Evolutionary conservation across 2,329 filamentous ascomycete species (phyloP).

Genomic region (Curvularia spicifera): DNA sequence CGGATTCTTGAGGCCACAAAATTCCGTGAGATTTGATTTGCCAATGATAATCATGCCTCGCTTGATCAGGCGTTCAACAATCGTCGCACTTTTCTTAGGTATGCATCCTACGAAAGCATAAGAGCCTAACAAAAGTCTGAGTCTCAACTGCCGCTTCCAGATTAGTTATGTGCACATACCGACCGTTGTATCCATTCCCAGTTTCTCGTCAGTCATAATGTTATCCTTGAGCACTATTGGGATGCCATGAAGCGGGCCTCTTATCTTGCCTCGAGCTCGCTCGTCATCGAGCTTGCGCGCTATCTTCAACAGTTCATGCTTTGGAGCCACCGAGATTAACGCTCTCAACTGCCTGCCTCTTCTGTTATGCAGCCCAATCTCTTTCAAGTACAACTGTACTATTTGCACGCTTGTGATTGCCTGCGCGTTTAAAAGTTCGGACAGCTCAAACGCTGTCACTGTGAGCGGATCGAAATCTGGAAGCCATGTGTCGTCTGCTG

Average conservation of each 20-base stretch:
- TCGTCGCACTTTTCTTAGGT: conserved; percentile 47
- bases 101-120: conserved; percentile 49
- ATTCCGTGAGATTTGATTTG: conserved; percentile 53
- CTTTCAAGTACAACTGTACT: conserved; percentile 43
- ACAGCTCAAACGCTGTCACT: conserved; percentile 40
- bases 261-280: conserved; percentile 43
- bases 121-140: conserved; percentile 31
- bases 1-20: conserved; percentile 46
- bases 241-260: conserved; percentile 53
- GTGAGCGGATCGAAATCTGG: conserved; percentile 45
- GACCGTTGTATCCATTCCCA: conserved; percentile 53
- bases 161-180: conserved; percentile 31
- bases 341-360: conserved; percentile 46
- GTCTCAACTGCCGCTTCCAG: not conserved
- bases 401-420: conserved; percentile 46
- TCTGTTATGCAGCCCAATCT: conserved; percentile 47
- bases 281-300: conserved; percentile 52
- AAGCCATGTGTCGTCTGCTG: conserved; percentile 29
- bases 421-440: conserved; percentile 39
- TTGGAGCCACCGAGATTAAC: conserved; percentile 49
- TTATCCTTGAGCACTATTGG: conserved; percentile 54
- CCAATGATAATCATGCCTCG: conserved; percentile 53
- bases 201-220: conserved; percentile 47
- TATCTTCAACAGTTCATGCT: conserved; percentile 44
- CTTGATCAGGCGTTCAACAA: conserved; percentile 48